Base-by-base conservation (phyloP, 176 grass and related monocot genomes). In the Oryza glaberrima region DNA sequence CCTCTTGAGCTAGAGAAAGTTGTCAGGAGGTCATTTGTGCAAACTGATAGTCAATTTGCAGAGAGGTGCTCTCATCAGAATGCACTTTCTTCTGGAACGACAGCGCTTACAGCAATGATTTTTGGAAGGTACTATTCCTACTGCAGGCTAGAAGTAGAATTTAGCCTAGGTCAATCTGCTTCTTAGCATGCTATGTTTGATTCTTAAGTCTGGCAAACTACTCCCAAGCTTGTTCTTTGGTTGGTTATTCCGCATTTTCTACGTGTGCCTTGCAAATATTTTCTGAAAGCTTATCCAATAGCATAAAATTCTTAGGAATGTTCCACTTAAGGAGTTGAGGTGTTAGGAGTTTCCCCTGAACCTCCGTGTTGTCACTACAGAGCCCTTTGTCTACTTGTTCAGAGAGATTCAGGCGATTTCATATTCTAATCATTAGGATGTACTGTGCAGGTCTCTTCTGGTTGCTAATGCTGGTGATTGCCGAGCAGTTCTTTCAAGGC, bases 391-490 rank as follows among this genome's bases (percentile, higher is more conserved):
- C 47, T n/a, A 16, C 2, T 64, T 67, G 4, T 44, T 65, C 25
- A 15, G 4, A 36, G 66, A 64, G 49, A 41, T 46, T 0, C 25
- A 38, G 61, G 12, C 14, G 16, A 68, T 48, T 15, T 23, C 66
- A 0, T 2, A n/a, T 73, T 67, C 60, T 86, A 44, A 90, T 17
- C 10, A 3, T 25, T 16, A 28, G 9, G 14, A 34, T 72, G 23
- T 30, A 34, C 71, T 46, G n/a, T 88, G 85, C 90, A 99, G 96
- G 35, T 91, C 94, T 65, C 91, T 99, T 65, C 82, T 99, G 11
- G 91, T 96, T 19, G 96, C 96, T 44, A 99, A 99, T 86, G 96
- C 96, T 30, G 96, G 96, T 6, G 96, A 99, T 34, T 99, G 96
- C 16, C 86, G 96, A 40, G 96, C 96, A 2, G 94, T 99, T 23